Evolutionary conservation across 1,284 basidiomycete species (phyloP), one percentile per base, ranked within the genome.

Genomic region (Fomitopsis palustris): DNA sequence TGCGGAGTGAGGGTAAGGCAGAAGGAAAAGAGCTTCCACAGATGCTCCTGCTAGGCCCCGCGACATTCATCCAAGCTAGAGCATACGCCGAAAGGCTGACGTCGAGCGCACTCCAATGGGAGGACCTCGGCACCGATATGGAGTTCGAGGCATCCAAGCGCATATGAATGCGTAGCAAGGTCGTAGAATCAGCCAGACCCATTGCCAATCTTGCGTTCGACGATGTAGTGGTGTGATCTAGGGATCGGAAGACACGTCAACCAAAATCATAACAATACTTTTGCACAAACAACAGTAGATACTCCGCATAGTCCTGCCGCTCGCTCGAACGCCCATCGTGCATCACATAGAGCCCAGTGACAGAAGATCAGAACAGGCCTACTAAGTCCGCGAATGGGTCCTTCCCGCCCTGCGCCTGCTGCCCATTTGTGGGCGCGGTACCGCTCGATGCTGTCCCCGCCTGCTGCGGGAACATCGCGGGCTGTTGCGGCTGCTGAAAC

Each of bases 321-420:
- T 19, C 33, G n/a, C 19, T 31, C 19, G 25, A 14, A 47, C 25
- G 25, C 23, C 45, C 23, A n/a, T 14, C 12, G 25, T 47, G 12
- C 45, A 47, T 4, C 45, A n/a, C n/a, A 21, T n/a, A 4, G 2
- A 52, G n/a, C 35, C 31, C 31, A 29, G 23, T 19, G 14, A 52
- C 29, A 4, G 19, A 52, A 19, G 21, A 52, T 56, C 45, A 93
- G 70, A 93, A 92, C 59, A 93, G 73, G 37, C 86, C 86, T 2
- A 81, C 89, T 45, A 93, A 76, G 72, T 92, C 90, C 16, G 88
- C 88, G 67, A 93, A 93, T 39, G 91, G 91, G 72, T 93, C 90
- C 69, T 90, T 92, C 61, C 75, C 45, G 45, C 45, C 77, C 69
- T 84, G 81, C 52, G 73, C 62, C 55, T 73, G 68, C 54, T 67